A percentile compares a stretch with the other conserved stretches of the same genome.
Evolutionary conservation across 257 asterid genomes (phyloP).

Genomic region (Przewalskia tangutica): DNA sequence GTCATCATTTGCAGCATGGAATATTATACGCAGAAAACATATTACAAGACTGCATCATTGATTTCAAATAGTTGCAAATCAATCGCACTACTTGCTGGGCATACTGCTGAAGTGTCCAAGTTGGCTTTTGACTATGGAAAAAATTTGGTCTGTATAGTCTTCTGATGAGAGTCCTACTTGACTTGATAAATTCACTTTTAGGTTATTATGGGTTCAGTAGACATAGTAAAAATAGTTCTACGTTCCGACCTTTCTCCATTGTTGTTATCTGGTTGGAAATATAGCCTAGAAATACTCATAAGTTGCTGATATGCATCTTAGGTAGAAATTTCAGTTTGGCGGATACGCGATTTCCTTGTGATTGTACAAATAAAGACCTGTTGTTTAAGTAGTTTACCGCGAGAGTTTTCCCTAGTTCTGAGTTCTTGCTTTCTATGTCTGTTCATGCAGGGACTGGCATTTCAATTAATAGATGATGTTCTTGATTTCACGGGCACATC

Average conservation of each 20-base stretch:
- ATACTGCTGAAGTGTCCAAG: conserved; percentile 72
- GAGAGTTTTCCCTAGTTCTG: background rate
- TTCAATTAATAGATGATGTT: conserved; percentile 84
- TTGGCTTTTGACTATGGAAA: conserved; percentile 92
- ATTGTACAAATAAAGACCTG: background rate
- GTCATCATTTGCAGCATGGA: conserved; percentile 49
- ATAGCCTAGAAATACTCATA: background rate
- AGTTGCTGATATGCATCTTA: background rate
- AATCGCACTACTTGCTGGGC: conserved; percentile 89
- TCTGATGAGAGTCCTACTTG: background rate
- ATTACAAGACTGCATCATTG: conserved; percentile 89
- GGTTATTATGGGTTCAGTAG: background rate
- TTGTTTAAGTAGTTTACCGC: background rate
- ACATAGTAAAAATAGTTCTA: background rate
- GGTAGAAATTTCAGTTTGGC: background rate
- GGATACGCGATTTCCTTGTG: background rate
- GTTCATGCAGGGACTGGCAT: conserved; percentile 78
- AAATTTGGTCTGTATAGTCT: conserved; percentile 57
- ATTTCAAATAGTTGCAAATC: conserved; percentile 96
- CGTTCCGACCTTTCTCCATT: background rate
- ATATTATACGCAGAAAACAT: conserved; percentile 93
- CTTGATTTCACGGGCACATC: conserved; percentile 95
- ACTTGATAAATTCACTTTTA: background rate
- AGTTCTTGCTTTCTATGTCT: background rate
- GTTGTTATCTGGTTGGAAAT: background rate